Conservation (phyloP, 2,329 filamentous ascomycete genomes). For the Coniochaeta sp. region DNA sequence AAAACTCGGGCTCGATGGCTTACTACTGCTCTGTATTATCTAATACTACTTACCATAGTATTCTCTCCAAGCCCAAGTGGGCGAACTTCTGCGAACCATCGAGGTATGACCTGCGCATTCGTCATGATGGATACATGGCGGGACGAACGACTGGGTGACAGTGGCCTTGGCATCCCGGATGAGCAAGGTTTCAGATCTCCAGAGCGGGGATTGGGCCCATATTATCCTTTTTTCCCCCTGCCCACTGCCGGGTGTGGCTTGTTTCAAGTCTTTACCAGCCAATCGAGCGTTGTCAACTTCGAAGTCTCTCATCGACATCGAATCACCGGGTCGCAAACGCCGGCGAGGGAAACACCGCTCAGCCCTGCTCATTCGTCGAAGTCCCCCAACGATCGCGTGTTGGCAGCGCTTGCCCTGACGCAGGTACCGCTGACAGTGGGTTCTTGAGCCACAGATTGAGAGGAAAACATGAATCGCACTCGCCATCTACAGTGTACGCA, state of each 20-base stretch:
- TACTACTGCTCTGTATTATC: neutral
- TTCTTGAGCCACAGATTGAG: neutral
- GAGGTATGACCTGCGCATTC: neutral
- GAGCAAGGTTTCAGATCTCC: neutral
- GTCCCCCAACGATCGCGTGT: neutral
- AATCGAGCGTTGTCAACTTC: neutral
- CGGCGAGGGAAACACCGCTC: neutral
- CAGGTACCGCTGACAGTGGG: neutral
- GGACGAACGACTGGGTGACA: neutral
- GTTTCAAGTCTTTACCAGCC: conserved; percentile 1
- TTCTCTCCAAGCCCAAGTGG: neutral
- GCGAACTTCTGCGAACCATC: neutral
- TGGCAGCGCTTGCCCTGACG: neutral
- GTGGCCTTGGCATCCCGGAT: neutral
- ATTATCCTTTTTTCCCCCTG: neutral
- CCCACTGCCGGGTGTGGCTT: neutral
- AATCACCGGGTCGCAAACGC: neutral
- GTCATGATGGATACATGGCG: neutral
- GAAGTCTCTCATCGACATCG: neutral
- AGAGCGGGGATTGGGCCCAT: neutral
- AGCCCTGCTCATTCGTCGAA: neutral
- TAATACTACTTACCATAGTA: neutral
- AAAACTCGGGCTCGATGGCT: no score
- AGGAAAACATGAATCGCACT: neutral
- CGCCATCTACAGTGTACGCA: no score